Conservation (phyloP, 2,329 filamentous ascomycete genomes). For the Aureobasidium vineae region DNA sequence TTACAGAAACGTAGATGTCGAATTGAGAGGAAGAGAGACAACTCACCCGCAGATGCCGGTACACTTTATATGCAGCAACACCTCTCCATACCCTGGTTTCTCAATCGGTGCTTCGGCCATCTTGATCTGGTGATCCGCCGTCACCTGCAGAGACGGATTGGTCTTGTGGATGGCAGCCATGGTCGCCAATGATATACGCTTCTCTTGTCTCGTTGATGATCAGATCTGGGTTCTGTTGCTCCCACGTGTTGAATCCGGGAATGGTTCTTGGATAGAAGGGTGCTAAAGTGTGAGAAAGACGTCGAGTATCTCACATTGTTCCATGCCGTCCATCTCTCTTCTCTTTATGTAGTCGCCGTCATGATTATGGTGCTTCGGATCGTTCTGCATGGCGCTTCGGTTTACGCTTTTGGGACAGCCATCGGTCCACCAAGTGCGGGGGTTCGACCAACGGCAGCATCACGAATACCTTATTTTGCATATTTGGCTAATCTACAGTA, state of each 20-base stretch:
- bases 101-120: slow-evolving; percentile 17
- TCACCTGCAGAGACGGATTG: slow-evolving; percentile 23
- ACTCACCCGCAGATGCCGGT: slow-evolving; percentile 93
- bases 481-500: neutral
- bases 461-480: neutral
- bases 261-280: too few relatives aligned
- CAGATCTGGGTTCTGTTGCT: too few relatives aligned
- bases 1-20: too few relatives aligned
- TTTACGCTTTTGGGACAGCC: neutral
- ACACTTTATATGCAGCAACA: slow-evolving; percentile 56
- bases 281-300: neutral
- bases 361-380: neutral
- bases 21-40: too few relatives aligned
- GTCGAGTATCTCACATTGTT: neutral
- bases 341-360: neutral
- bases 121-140: slow-evolving; percentile 22
- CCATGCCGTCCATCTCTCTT: too few relatives aligned
- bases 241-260: too few relatives aligned
- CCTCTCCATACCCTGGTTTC: slow-evolving; percentile 2
- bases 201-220: neutral
- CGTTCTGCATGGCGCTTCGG: slow-evolving; percentile 1
- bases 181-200: neutral
- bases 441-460: neutral
- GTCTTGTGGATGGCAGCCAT: neutral
- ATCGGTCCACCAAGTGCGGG: slow-evolving; percentile 17